phyloP scores from a whole-genome alignment of 2,329 filamentous ascomycete species.

The Ophiocordyceps sinensis region DNA sequence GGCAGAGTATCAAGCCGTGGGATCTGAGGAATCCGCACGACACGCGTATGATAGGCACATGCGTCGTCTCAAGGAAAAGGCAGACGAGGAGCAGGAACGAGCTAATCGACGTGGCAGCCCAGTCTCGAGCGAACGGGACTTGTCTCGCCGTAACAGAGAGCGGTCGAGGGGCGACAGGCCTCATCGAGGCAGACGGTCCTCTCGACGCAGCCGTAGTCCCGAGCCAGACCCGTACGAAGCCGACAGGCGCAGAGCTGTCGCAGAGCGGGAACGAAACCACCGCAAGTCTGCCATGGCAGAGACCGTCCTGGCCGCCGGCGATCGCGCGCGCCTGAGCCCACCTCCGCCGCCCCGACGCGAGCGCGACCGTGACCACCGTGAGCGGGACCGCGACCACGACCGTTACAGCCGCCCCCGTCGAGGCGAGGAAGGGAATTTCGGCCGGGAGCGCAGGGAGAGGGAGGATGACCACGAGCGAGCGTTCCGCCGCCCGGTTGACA shows the following conservation, averaged over 20 bases:
- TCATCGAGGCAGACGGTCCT: slow-evolving; percentile 42
- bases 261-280: slow-evolving; percentile 87
- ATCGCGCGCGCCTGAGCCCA: slow-evolving; percentile 31
- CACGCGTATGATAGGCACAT: slow-evolving; percentile 86
- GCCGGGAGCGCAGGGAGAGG: slow-evolving; percentile 67
- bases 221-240: slow-evolving; percentile 91
- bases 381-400: slow-evolving; percentile 19
- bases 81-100: slow-evolving; percentile 69
- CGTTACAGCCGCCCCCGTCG: slow-evolving; percentile 3
- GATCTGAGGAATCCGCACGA: slow-evolving; percentile 68
- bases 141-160: slow-evolving; percentile 48
- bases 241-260: slow-evolving; percentile 83
- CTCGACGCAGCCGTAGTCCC: slow-evolving; percentile 68
- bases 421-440: slow-evolving; percentile 24
- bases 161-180: slow-evolving; percentile 45
- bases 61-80: slow-evolving; percentile 79
- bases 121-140: slow-evolving; percentile 33
- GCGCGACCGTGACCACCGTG: slow-evolving; percentile 27
- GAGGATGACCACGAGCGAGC: slow-evolving; percentile 82
- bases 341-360: slow-evolving; percentile 26
- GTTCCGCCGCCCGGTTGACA: slow-evolving; percentile 66
- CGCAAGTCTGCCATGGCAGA: slow-evolving; percentile 63
- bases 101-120: slow-evolving; percentile 44
- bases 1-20: slow-evolving; percentile 72
- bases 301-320: slow-evolving; percentile 38